Evolutionary conservation across 768 basidiomycete species (phyloP).

Genomic region (Inosperma sp.): DNA sequence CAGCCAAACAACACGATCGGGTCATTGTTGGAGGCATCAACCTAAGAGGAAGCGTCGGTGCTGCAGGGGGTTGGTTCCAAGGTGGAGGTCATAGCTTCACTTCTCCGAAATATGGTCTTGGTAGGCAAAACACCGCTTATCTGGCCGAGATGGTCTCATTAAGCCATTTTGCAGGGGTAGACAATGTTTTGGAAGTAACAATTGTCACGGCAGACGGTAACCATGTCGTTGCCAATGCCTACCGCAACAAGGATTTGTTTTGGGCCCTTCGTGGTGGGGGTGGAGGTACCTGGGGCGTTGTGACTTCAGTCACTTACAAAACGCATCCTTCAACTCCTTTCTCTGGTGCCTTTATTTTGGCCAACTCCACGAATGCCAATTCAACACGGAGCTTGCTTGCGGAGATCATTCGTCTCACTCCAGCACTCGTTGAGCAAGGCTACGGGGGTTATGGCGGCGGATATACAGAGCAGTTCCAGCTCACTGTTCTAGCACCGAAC

Average conservation of each 20-base stretch:
- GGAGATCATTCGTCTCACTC: not conserved
- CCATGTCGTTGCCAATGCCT: slow-evolving; percentile 31
- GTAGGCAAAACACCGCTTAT: slow-evolving; percentile 22
- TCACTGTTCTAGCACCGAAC: not conserved
- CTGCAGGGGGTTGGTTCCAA: slow-evolving; percentile 46
- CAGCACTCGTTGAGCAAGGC: not conserved
- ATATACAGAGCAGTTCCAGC: not conserved
- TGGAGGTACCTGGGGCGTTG: slow-evolving; percentile 22
- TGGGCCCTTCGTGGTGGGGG: slow-evolving; percentile 43
- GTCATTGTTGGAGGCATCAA: slow-evolving; percentile 43
- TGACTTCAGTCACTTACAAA: slow-evolving; percentile 1
- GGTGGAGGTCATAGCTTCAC: slow-evolving; percentile 45
- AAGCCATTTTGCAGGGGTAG: slow-evolving; percentile 37
- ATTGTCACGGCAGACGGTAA: slow-evolving; percentile 37
- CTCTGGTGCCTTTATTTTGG: not conserved
- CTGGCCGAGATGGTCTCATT: too few relatives aligned
- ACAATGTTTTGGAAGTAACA: slow-evolving; percentile 39
- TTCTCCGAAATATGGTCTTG: slow-evolving; percentile 38
- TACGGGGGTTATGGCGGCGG: not conserved
- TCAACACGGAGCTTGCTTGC: not conserved
- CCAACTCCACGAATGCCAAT: not conserved
- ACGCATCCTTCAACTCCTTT: not conserved
- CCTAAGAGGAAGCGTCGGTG: slow-evolving; percentile 38
- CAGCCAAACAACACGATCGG: slow-evolving; percentile 31
- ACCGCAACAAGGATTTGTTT: slow-evolving; percentile 39